Evolutionary conservation across 2,329 filamentous ascomycete genomes (phyloP), one percentile per base, ranked within the genome.

Genomic region (Mariannaea sp.): DNA sequence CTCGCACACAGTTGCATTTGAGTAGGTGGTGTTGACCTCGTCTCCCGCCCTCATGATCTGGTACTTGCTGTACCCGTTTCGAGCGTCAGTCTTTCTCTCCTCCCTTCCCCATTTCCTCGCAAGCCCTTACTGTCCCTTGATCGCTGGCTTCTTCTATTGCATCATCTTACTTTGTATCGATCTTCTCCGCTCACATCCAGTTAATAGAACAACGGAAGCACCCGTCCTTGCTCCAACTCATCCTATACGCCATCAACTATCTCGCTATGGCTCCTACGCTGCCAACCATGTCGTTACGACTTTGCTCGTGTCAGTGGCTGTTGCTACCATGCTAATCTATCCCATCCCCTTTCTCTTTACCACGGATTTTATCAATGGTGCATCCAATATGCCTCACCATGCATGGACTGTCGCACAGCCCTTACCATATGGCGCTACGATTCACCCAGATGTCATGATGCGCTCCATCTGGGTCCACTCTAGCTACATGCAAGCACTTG

Each of bases 391-490:
- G 7, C 89, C 89, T 24, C 85, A 87, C 65, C 87, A 92, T 80
- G 88, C 89, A 61, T 93, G 89, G 89, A 92, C 89, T 20, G 86
- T 86, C 30, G 87, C 87, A 5, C 82, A 84, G 55, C 83, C 86
- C 22, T 75, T 89, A 48, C 73, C 80, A 29, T 80, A 81, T 41
- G 75, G 76, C 48, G 71, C 73, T 4, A 67, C 73, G 20, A 75
- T 77, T 38, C 73, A 77, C 47, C 80, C 86, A 4, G 88, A 93
- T 68, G 84, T 93, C n/a, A 84, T 89, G 50, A 88, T 93, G 83
- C 87, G 88, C 60, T 89, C 89, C 52, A 81, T 90, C 50, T 93
- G 89, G 89, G 80, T 93, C 13, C 88, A 92, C 66, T 88, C 88
- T 57, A 87, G 82, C 68, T 92, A 92, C 67, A 92, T 92, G 86